Conservation (phyloP, 768 basidiomycete species). For the Trametes cingulata region DNA sequence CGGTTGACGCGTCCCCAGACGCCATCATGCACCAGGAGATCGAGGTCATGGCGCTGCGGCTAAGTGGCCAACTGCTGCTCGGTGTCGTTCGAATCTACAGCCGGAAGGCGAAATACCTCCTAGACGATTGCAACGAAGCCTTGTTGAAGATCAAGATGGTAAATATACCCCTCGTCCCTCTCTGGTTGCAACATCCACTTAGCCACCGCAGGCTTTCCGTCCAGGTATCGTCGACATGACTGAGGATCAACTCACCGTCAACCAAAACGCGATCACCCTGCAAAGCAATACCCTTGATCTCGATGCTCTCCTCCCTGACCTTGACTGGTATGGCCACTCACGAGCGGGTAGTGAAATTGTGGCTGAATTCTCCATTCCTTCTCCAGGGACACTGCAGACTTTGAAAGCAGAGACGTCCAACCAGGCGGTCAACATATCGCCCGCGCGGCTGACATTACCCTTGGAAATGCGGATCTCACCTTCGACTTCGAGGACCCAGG, state of each 20-base stretch:
- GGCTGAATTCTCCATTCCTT: constrained; percentile 8
- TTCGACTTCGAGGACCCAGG: constrained; percentile 57
- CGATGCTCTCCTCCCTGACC: constrained; percentile 76
- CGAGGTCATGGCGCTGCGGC: constrained; percentile 89
- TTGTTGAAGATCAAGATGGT: constrained; percentile 96
- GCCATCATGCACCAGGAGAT: constrained; percentile 95
- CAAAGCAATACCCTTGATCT: constrained; percentile 77
- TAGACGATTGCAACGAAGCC: constrained; percentile 98
- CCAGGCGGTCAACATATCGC: constrained; percentile 81
- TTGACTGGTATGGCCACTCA: constrained; percentile 62
- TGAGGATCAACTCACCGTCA: constrained; percentile 87
- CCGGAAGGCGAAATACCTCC: constrained; percentile 93
- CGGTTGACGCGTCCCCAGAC: constrained; percentile 41
- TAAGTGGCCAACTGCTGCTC: constrained; percentile 95
- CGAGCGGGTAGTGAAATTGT: constrained; percentile 7
- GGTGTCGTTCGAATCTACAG: constrained; percentile 98
- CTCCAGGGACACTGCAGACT: constrained; percentile 70
- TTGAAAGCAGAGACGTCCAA: constrained; percentile 65
- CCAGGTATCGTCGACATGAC: constrained; percentile 96
- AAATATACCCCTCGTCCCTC: constrained; percentile 11
- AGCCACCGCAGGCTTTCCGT: constrained; percentile 74
- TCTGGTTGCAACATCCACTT: background rate
- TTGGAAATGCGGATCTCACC: constrained; percentile 70
- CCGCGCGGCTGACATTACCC: constrained; percentile 85
- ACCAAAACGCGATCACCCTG: constrained; percentile 86